A percentile compares a stretch with the other conserved stretches of the same genome.
Conservation (phyloP, 1,284 basidiomycete species). For the Fomitopsis pinicola region DNA sequence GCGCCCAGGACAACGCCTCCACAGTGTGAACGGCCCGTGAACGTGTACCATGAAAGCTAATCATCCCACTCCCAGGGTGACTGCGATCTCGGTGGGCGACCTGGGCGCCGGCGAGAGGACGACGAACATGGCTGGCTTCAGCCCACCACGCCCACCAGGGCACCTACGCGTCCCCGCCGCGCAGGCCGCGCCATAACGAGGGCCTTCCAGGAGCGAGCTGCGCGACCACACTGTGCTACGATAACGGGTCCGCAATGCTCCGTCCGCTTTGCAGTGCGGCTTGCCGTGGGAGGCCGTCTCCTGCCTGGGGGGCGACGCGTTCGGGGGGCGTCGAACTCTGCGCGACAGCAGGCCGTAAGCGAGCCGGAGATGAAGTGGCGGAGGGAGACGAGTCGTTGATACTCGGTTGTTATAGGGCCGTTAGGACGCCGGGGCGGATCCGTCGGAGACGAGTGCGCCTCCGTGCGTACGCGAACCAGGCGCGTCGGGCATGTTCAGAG, state of each 20-base stretch:
- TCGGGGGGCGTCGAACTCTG: not conserved
- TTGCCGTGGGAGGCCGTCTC: not conserved
- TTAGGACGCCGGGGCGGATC: not conserved
- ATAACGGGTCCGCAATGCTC: not conserved
- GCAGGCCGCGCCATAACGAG: not conserved
- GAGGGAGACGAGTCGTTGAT: slow-evolving; percentile 6
- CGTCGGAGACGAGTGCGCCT: not conserved
- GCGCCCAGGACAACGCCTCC: slow-evolving; percentile 21
- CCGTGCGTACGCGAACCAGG: not conserved
- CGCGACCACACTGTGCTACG: not conserved
- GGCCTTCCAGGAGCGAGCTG: not conserved
- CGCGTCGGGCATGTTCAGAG: not conserved
- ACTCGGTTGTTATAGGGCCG: not conserved
- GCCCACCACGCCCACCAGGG: not conserved
- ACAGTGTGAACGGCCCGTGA: slow-evolving; percentile 28
- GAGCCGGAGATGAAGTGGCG: slow-evolving; percentile 11
- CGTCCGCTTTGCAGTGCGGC: not conserved
- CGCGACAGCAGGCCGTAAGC: not conserved
- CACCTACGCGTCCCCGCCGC: not conserved
- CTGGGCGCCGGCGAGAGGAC: not conserved
- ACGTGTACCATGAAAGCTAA: not conserved
- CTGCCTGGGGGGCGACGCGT: not conserved
- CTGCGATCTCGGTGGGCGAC: not conserved
- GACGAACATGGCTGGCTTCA: not conserved
- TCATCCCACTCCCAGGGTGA: not conserved